Conservation (phyloP, 163 green algal species). For the Trebouxiophyceae sp. region DNA sequence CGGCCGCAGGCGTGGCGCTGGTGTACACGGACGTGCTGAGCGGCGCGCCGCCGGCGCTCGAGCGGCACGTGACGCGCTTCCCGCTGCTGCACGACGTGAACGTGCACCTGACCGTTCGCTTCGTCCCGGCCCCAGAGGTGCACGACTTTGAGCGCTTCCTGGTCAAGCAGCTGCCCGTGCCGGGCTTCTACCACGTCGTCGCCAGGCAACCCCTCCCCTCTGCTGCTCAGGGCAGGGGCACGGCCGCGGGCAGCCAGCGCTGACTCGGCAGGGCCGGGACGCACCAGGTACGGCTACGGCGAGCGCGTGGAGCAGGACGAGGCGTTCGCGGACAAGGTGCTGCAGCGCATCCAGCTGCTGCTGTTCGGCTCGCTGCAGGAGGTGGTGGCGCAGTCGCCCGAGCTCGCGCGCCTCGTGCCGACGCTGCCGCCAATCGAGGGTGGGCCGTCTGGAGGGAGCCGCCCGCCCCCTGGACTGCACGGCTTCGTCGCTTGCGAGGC, state of each 20-base stretch:
- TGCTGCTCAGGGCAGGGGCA: no score
- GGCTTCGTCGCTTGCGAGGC: no score
- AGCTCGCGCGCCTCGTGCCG: not conserved
- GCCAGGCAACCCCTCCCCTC: conserved; percentile 7
- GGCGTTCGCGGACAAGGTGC: conserved; percentile 14
- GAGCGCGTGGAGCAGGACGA: conserved; percentile 17
- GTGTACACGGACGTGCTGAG: conserved; percentile 23
- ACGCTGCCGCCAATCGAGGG: no score
- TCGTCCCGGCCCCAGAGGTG: conserved; percentile 27
- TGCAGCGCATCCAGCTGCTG: conserved; percentile 12
- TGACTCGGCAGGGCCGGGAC: no score
- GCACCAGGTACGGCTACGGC: conserved; percentile 32
- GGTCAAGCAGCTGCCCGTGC: conserved; percentile 24
- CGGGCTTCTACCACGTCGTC: conserved; percentile 28
- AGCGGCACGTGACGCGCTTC: conserved; percentile 10
- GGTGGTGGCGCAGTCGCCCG: not conserved
- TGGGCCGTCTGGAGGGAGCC: no score
- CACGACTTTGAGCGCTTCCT: conserved; percentile 30
- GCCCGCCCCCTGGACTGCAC: no score
- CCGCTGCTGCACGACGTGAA: conserved; percentile 19
- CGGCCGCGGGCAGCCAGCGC: no score
- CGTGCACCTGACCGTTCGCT: conserved; percentile 34
- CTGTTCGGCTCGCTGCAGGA: conserved; percentile 18
- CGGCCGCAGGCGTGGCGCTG: conserved; percentile 10
- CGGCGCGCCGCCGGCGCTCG: conserved; percentile 18